Conservation (phyloP, 495 filamentous ascomycete genomes). For the Articulospora tetracladia region DNA sequence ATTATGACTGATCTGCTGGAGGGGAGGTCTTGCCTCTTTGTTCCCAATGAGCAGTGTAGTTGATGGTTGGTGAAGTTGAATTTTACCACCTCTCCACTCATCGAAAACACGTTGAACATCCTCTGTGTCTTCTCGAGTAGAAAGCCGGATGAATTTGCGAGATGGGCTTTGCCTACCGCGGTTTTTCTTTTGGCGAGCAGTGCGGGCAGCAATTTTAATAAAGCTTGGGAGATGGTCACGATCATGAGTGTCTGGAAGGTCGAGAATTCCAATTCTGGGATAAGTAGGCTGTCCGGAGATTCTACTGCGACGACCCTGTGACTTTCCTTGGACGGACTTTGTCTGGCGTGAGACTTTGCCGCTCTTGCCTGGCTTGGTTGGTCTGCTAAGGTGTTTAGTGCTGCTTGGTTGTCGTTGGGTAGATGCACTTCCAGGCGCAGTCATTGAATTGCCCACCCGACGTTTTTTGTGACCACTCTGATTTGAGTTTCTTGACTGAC, state of each 20-base stretch:
- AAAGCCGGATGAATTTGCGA: conserved; percentile 68
- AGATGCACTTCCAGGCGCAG: conserved; percentile 23
- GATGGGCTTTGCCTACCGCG: conserved; percentile 71
- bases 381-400: conserved; percentile 33
- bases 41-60: no score
- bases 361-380: not conserved
- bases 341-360: not conserved
- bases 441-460: conserved; percentile 18
- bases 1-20: conserved; percentile 15
- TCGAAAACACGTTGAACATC: conserved; percentile 66
- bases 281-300: not conserved
- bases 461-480: conserved; percentile 27
- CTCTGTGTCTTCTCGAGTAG: conserved; percentile 65
- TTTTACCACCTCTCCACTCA: conserved; percentile 73
- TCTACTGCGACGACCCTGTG: not conserved
- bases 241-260: conserved; percentile 7
- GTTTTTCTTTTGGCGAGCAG: conserved; percentile 56
- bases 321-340: not conserved
- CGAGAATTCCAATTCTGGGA: conserved; percentile 20
- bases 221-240: conserved; percentile 60
- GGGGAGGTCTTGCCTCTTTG: not conserved
- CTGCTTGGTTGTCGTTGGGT: conserved; percentile 39
- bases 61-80: conserved; percentile 28
- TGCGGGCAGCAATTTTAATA: conserved; percentile 71
- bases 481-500: conserved; percentile 17